phyloP scores from a whole-genome alignment of 2,329 filamentous ascomycete species.

The Pseudocercospora cruenta region DNA sequence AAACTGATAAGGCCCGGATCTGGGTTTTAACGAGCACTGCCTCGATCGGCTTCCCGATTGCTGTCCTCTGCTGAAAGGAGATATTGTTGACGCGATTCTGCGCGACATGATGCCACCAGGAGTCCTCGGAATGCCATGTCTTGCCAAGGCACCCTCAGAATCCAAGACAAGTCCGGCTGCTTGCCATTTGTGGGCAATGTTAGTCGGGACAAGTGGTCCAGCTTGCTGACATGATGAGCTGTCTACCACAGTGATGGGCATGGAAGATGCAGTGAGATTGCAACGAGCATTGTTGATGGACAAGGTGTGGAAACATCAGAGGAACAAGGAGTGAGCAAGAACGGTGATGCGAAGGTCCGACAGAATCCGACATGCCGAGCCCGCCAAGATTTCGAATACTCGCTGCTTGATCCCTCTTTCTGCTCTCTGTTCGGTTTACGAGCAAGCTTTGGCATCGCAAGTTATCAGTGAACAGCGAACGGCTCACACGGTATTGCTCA shows the following conservation, averaged over 20 bases:
- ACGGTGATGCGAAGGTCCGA: too few relatives aligned
- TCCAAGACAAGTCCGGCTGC: background rate
- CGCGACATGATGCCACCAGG: background rate
- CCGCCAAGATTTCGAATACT: too few relatives aligned
- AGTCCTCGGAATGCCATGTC: background rate
- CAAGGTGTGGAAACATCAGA: too few relatives aligned
- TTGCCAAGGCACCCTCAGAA: background rate
- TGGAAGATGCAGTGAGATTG: background rate
- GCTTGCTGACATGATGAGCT: too few relatives aligned
- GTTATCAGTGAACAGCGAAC: too few relatives aligned
- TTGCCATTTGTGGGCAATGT: background rate
- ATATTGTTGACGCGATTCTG: background rate
- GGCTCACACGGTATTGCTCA: too few relatives aligned
- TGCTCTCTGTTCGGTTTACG: too few relatives aligned
- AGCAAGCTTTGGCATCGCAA: too few relatives aligned
- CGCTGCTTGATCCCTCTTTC: too few relatives aligned
- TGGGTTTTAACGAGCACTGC: background rate
- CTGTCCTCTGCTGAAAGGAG: background rate
- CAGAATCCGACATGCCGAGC: too few relatives aligned
- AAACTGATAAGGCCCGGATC: background rate
- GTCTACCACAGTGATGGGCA: background rate
- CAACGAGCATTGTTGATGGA: background rate
- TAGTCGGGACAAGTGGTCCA: too few relatives aligned
- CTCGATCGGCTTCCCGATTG: background rate
- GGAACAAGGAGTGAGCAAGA: too few relatives aligned